A percentile compares a stretch with the other conserved stretches of the same genome.
Conservation (phyloP, 1,284 basidiomycete species). For the Inonotus hispidus region DNA sequence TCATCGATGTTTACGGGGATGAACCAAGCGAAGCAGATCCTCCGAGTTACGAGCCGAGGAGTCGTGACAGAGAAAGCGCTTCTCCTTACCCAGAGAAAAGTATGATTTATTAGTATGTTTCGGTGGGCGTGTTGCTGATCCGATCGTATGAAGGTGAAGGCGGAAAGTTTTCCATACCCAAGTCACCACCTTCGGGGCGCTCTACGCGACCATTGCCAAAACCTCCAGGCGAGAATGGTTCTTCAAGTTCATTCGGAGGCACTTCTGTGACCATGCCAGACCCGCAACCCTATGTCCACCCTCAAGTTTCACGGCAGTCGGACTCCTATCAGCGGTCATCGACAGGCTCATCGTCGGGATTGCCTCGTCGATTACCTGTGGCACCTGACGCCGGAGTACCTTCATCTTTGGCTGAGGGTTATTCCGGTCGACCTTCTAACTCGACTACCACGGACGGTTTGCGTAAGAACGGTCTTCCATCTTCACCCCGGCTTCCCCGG, state of each 20-base stretch:
- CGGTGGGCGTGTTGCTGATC: background rate
- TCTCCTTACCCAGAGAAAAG: conserved; percentile 10
- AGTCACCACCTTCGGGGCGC: conserved; percentile 31
- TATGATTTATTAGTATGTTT: background rate
- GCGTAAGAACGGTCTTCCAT: conserved; percentile 8
- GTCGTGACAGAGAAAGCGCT: background rate
- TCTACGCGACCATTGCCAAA: conserved; percentile 28
- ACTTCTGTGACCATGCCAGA: conserved; percentile 23
- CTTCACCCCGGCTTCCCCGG: conserved; percentile 9
- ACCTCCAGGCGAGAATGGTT: conserved; percentile 23
- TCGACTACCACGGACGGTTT: conserved; percentile 1
- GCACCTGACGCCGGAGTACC: conserved; percentile 9
- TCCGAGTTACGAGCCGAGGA: conserved; percentile 13
- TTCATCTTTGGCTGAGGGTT: background rate
- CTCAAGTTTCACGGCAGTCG: conserved; percentile 3
- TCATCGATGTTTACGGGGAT: conserved; percentile 16
- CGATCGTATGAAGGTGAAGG: conserved; percentile 10
- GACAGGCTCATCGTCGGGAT: conserved; percentile 1
- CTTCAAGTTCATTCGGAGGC: conserved; percentile 3
- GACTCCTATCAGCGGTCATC: conserved; percentile 7
- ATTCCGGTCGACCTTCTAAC: background rate
- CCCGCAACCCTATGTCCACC: conserved; percentile 18
- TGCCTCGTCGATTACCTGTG: conserved; percentile 11
- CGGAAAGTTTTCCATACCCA: conserved; percentile 19
- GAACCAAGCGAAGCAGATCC: background rate